Conservation (phyloP, 2,329 filamentous ascomycete species). For the Hymenoscyphus fructigenus region DNA sequence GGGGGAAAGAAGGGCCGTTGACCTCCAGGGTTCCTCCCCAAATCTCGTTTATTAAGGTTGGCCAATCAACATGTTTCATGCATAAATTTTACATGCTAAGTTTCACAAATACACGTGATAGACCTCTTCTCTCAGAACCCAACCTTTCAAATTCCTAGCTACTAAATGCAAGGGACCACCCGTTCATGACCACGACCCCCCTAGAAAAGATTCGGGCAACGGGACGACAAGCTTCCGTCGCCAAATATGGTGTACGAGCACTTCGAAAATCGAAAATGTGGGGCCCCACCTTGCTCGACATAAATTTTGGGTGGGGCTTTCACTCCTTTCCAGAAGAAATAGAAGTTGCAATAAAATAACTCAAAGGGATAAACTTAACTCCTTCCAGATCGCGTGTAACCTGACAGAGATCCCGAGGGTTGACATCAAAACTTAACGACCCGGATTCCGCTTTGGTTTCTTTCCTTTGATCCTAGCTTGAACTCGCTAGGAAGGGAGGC, state of each 20-base stretch:
- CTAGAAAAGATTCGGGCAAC: background rate
- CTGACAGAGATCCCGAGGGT: background rate
- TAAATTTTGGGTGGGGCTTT: background rate
- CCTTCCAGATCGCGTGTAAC: background rate
- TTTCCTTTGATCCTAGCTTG: background rate
- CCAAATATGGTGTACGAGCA: constrained; percentile 1
- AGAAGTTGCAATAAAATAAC: background rate
- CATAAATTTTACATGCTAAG: background rate
- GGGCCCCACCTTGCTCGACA: background rate
- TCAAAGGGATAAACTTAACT: background rate
- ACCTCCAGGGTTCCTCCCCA: background rate
- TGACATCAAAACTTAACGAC: background rate
- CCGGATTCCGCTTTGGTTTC: background rate
- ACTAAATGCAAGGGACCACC: no score
- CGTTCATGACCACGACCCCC: background rate
- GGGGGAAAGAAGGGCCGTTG: background rate
- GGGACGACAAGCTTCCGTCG: background rate
- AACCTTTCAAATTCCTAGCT: background rate
- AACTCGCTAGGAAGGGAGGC: background rate
- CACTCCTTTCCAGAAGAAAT: background rate
- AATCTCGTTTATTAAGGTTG: background rate
- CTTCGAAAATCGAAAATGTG: background rate
- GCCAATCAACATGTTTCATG: background rate
- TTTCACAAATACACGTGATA: background rate
- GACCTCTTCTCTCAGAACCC: background rate